Evolutionary conservation across 2,329 filamentous ascomycete species (phyloP).

Genomic region (Fusarium compactum): DNA sequence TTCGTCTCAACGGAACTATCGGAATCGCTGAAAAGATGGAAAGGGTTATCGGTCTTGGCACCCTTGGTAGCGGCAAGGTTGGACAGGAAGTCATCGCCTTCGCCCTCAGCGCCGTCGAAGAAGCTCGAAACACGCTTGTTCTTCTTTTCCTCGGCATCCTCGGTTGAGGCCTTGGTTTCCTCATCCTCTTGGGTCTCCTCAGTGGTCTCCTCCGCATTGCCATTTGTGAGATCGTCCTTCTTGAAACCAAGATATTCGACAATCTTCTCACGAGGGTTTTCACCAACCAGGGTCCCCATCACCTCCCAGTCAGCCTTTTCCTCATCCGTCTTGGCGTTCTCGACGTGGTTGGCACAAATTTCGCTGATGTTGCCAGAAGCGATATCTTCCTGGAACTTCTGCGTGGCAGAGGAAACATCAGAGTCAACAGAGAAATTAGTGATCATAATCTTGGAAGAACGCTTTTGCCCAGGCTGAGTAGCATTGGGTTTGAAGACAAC

Average conservation of each 20-base stretch:
- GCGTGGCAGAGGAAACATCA: conserved; percentile 83
- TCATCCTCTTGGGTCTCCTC: conserved; percentile 42
- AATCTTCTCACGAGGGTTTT: conserved; percentile 87
- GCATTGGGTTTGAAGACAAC: conserved; percentile 76
- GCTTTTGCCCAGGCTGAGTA: conserved; percentile 70
- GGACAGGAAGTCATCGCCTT: conserved; percentile 87
- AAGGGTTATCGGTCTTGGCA: conserved; percentile 93
- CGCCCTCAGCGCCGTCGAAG: conserved; percentile 76
- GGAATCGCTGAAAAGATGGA: conserved; percentile 86
- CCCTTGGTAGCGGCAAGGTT: conserved; percentile 89
- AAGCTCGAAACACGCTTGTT: conserved; percentile 79
- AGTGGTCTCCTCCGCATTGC: conserved; percentile 53
- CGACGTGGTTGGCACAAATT: conserved; percentile 84
- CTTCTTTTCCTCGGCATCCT: conserved; percentile 56
- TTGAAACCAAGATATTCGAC: conserved; percentile 91
- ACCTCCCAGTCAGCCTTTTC: conserved; percentile 98
- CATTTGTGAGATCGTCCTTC: conserved; percentile 67
- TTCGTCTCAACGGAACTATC: conserved; percentile 86
- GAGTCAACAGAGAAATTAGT: conserved; percentile 91
- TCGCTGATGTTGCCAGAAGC: conserved; percentile 79
- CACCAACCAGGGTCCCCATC: conserved; percentile 86
- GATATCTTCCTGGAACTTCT: conserved; percentile 87
- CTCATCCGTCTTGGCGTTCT: conserved; percentile 82
- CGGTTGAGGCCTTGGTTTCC: conserved; percentile 47
- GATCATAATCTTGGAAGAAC: conserved; percentile 82